phyloP scores from a whole-genome alignment of 2,329 filamentous ascomycete genomes.

The Ophiocordyceps australis region DNA sequence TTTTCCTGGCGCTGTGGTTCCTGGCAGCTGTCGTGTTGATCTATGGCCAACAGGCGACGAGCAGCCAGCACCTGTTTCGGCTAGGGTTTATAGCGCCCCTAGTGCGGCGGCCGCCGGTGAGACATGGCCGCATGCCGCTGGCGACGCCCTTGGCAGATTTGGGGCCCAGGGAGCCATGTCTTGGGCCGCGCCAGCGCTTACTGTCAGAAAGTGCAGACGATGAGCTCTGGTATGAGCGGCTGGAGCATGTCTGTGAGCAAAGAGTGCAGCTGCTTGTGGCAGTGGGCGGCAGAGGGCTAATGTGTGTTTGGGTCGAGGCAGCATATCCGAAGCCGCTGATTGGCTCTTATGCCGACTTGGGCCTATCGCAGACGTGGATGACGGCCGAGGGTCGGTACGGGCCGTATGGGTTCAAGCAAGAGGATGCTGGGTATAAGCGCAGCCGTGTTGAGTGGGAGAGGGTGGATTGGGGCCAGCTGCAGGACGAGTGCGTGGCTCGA shows the following conservation, averaged over 20 bases:
- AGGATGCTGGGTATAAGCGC: slow-evolving; percentile 7
- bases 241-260: slow-evolving; percentile 1
- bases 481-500: slow-evolving; percentile 18
- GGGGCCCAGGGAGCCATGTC: neutral
- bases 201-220: slow-evolving; percentile 3
- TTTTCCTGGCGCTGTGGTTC: too few species aligned
- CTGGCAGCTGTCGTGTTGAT: too few species aligned
- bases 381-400: slow-evolving; percentile 9
- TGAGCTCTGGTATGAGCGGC: neutral
- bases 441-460: slow-evolving; percentile 11
- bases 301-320: slow-evolving; percentile 1
- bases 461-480: slow-evolving; percentile 16
- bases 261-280: neutral
- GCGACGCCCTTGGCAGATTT: neutral
- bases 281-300: neutral
- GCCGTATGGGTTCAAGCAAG: slow-evolving; percentile 12
- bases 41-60: too few species aligned
- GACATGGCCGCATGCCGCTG: too few species aligned
- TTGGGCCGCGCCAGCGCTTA: slow-evolving; percentile 23
- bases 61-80: too few species aligned
- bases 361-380: slow-evolving; percentile 12
- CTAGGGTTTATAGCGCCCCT: too few species aligned
- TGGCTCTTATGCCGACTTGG: slow-evolving; percentile 12
- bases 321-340: slow-evolving; percentile 11
- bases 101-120: too few species aligned